Percentiles rank a stretch among this genome's conserved stretches.
These are phyloP conservation scores for Globisporangium cystogenes DNA, from an alignment of 352 stramenopile genomes.

Conservation along the genomic window DNA sequence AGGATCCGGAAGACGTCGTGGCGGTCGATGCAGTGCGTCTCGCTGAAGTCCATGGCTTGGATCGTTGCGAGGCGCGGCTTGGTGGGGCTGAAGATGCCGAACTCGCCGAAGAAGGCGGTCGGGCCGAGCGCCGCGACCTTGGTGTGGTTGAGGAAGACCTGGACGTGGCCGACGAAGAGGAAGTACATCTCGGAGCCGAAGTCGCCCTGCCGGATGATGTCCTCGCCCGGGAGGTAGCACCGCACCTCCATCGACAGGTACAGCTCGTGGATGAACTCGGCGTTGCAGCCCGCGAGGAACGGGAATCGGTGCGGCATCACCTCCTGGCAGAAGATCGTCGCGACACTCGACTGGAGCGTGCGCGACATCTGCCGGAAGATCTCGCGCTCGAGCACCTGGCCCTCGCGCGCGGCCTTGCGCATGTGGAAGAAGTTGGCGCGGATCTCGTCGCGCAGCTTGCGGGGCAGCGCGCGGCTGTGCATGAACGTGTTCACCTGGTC, in stretches of 20 bases:
- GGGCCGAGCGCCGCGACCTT: constrained; percentile 60
- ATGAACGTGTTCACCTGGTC: constrained; percentile 77
- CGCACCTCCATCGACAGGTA: constrained; percentile 70
- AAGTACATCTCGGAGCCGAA: constrained; percentile 83
- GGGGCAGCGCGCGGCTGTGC: constrained; percentile 48
- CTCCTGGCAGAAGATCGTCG: constrained; percentile 59
- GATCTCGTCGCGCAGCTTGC: constrained; percentile 69
- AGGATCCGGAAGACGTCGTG: constrained; percentile 41
- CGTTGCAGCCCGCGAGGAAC: constrained; percentile 62
- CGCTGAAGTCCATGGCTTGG: constrained; percentile 73
- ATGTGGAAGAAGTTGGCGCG: constrained; percentile 77
- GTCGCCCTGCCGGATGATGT: constrained; percentile 77
- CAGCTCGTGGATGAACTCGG: constrained; percentile 77
- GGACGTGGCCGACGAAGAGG: constrained; percentile 67
- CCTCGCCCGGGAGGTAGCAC: constrained; percentile 68
- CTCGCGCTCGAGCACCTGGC: constrained; percentile 54
- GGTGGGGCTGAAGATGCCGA: constrained; percentile 67
- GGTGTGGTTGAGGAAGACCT: constrained; percentile 58
- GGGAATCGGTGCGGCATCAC: constrained; percentile 69
- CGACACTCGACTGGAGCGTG: constrained; percentile 69
- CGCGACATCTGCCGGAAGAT: constrained; percentile 71
- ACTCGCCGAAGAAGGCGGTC: constrained; percentile 78
- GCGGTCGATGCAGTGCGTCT: constrained; percentile 62
- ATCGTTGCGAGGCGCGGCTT: constrained; percentile 71
- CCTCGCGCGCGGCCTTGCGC: constrained; percentile 63